Evolutionary conservation across 768 basidiomycete species (phyloP), one percentile per base, ranked within the genome.

Genomic region (Leccinum rimulosum): DNA sequence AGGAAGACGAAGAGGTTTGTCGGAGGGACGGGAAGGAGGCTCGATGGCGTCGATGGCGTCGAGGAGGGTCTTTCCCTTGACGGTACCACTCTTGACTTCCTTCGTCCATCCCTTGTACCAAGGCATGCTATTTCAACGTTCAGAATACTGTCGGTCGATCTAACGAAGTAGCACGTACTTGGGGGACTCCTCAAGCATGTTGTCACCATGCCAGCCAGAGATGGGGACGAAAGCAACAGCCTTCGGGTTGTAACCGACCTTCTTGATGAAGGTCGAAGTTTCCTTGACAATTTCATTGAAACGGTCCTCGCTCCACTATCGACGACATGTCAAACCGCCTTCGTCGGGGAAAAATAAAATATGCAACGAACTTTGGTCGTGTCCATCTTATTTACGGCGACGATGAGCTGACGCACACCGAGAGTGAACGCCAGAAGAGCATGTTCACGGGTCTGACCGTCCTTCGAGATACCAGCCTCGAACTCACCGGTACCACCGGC

Each of bases 381-480:
- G 84, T 99, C 97, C 97, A 98, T 99, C 86, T 99, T 99, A 91
- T 99, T 99, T 82, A 98, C 89, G 70, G 95, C 94, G 63, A 99
- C 95, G 75, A 99, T 98, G 80, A 99, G 93, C 82, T 99, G 97
- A 79, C 94, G 87, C 77, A 99, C 97, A 88, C 97, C 97, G 71
- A 98, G 94, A 71, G 97, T 99, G 87, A 97, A 98, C 74, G 96
- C 95, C 75, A 98, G 86, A 69, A 99, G 91, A 67, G 97, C 97
- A 84, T 99, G 97, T 87, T 99, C 97, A 82, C 97, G 93, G 73
- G 97, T 98, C 84, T 99, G 97, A 68, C 97, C 97, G 74, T 98
- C 97, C 87, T 99, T 98, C 81, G 96, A 98, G 86, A 99, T 98
- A 92, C 97, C 97, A 75, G 96, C 96, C 80, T 99, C 97, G 82